Base-by-base conservation (phyloP, 306 rosid genomes). In the Acacia confusa region DNA sequence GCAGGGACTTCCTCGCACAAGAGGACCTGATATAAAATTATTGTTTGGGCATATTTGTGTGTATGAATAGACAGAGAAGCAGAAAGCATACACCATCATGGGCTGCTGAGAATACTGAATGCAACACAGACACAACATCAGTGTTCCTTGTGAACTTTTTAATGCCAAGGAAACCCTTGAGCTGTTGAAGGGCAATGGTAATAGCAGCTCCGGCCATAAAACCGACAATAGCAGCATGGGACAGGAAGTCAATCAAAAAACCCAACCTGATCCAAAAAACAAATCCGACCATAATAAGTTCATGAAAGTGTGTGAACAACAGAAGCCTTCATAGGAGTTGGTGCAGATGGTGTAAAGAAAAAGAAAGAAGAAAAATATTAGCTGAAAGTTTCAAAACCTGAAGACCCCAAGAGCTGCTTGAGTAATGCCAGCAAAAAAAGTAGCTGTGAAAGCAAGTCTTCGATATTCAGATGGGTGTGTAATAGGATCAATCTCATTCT, bases 151-250 rank as follows among this genome's bases (percentile, higher is more conserved):
- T 95, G 89, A 95, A 95, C 0, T 77, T 88, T 69, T 70, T 22
- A 40, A 95, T 95, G 71, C 99, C 99, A 52, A 95, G 95, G 82
- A 95, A 92, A 20, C 98, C 98, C 82, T 95, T 95, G 16, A 95
- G 97, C 85, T 95, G 99, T 87, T 95, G 99, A 64, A 95, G 99
- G 60, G 97, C 88, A 73, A 95, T 95, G 48, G 99, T 92, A 86
- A 95, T 93, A 55, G 99, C 99, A 72, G 99, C 97, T 79, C 99
- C 99, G 9, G 91, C 99, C 97, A 92, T 92, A 83, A 95, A 95
- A 36, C 99, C 99, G 11, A 95, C 99, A 75, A 95, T 88, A 75
- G 98, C 98, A 86, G 98, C 98, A 82, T 95, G 98, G 48, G 98
- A 95, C 70, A 92, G 88, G 87, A 93, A 95, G 85, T 95, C 99